Conservation (phyloP, 768 basidiomycete species). For the Auricularia cornea region DNA sequence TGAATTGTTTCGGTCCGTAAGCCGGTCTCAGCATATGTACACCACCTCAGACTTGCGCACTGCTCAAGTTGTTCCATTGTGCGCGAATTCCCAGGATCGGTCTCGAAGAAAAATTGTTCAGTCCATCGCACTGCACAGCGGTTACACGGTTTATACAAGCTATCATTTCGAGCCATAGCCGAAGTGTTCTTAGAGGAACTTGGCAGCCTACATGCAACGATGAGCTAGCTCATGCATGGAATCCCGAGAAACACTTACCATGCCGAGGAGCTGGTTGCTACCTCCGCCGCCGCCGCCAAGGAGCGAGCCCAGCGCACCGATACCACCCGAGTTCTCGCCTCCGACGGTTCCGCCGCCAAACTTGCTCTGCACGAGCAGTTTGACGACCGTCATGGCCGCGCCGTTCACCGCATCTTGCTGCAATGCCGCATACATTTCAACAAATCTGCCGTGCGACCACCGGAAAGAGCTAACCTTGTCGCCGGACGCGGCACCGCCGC, state of each 20-base stretch:
- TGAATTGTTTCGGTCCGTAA: no score
- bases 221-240: no score
- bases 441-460: conserved; percentile 6
- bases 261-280: conserved; percentile 36
- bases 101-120: no score
- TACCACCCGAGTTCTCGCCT: not conserved
- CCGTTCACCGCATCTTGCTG: conserved; percentile 74
- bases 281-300: conserved; percentile 63
- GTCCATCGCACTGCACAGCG: no score
- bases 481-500: conserved; percentile 54
- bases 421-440: conserved; percentile 11
- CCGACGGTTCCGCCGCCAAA: conserved; percentile 29
- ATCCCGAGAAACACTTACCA: conserved; percentile 44
- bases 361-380: conserved; percentile 50
- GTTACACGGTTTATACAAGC: no score
- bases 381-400: conserved; percentile 80
- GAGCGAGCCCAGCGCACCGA: conserved; percentile 6
- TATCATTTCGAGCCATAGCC: no score
- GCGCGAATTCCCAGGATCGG: no score
- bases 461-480: conserved; percentile 31
- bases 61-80: no score
- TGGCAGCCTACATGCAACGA: conserved; percentile 25
- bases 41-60: no score
- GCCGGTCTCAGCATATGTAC: no score
- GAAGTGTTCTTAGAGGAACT: conserved; percentile 17